Percentiles rank a stretch among this genome's conserved stretches.
These are phyloP conservation scores for Lasiodiplodia sp. DNA, from an alignment of 2,329 filamentous ascomycete genomes.

Conservation along the genomic window DNA sequence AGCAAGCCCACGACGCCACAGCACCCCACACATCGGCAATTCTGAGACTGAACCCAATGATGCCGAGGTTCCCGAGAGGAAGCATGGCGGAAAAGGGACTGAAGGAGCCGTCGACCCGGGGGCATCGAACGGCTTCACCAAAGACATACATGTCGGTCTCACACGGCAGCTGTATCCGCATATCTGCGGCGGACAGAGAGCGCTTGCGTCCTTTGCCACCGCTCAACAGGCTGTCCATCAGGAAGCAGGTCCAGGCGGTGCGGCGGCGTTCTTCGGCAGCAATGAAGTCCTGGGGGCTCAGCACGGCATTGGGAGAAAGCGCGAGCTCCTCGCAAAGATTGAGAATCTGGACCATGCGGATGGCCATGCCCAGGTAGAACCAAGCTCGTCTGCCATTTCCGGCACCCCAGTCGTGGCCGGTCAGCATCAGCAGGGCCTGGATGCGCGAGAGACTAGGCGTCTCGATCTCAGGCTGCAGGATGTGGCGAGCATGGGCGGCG, in stretches of 20 bases:
- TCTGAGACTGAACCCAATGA: conserved; percentile 49
- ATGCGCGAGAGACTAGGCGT: conserved; percentile 49
- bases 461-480: conserved; percentile 50
- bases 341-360: conserved; percentile 50
- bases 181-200: conserved; percentile 44
- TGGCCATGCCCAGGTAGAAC: conserved; percentile 53
- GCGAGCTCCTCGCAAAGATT: conserved; percentile 48
- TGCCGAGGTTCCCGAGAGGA: conserved; percentile 44
- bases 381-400: conserved; percentile 51
- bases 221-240: conserved; percentile 52
- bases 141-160: conserved; percentile 50
- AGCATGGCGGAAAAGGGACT: conserved; percentile 41
- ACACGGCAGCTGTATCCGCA: conserved; percentile 50
- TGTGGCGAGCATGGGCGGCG: conserved; percentile 49
- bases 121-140: conserved; percentile 47
- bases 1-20: conserved; percentile 51
- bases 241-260: conserved; percentile 52
- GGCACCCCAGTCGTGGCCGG: conserved; percentile 56
- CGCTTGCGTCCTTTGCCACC: conserved; percentile 50
- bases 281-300: conserved; percentile 50
- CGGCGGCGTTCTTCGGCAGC: conserved; percentile 49
- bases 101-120: conserved; percentile 42
- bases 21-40: conserved; percentile 52
- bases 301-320: conserved; percentile 40
- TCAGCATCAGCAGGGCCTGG: conserved; percentile 52